Percentiles rank a stretch among this genome's conserved stretches.
phyloP scores from a whole-genome alignment of 805 yeast species.

The Metschnikowia rubicola region DNA sequence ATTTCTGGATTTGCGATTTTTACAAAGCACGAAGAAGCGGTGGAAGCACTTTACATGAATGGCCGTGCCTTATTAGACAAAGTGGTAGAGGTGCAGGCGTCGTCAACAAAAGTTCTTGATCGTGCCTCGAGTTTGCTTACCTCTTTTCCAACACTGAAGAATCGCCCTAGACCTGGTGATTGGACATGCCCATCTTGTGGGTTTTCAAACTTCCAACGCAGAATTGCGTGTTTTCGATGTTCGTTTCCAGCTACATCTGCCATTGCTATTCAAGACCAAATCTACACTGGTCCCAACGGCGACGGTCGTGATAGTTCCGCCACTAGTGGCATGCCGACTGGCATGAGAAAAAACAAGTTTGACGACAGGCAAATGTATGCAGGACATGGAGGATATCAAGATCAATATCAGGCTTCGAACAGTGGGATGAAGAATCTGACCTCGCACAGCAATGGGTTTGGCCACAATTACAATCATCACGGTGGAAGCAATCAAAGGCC shows the following conservation, averaged over 20 bases:
- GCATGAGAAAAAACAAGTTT: conserved; percentile 8
- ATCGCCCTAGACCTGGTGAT: conserved; percentile 93
- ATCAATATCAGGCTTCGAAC: conserved; percentile 10
- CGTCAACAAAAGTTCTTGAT: conserved; percentile 73
- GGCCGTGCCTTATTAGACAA: conserved; percentile 74
- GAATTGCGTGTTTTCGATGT: conserved; percentile 92
- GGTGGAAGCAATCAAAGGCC: conserved; percentile 16
- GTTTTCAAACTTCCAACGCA: conserved; percentile 87
- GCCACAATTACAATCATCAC: conserved; percentile 16
- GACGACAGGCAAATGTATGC: conserved; percentile 14
- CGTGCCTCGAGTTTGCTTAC: conserved; percentile 77
- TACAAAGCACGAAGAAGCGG: conserved; percentile 80
- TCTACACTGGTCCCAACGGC: conserved; percentile 27
- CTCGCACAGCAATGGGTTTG: conserved; percentile 11
- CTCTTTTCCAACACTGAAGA: conserved; percentile 81
- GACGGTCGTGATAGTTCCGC: not conserved
- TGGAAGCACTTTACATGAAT: conserved; percentile 71
- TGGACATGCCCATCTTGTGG: conserved; percentile 99
- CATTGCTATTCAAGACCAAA: conserved; percentile 63
- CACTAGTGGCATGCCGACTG: not conserved
- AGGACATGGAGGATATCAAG: conserved; percentile 10
- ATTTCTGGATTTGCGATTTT: conserved; percentile 83
- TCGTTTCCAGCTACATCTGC: conserved; percentile 81
- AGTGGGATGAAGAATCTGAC: conserved; percentile 15
- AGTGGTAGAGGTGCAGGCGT: conserved; percentile 82